Evolutionary conservation across 345 rosid genomes (phyloP), one percentile per base, ranked within the genome.

Genomic region (Pugionium dolabratum): DNA sequence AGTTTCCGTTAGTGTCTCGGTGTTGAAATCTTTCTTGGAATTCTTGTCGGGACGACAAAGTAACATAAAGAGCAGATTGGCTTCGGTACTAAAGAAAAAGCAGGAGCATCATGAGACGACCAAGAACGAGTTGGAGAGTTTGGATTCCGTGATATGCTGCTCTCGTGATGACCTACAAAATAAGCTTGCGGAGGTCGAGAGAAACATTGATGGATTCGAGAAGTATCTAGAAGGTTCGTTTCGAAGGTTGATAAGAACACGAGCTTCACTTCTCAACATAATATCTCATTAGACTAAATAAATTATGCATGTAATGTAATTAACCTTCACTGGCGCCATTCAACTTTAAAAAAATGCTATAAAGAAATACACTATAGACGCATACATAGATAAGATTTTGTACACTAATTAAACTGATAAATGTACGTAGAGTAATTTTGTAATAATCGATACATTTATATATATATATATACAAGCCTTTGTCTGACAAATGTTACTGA

Each of bases 191-290:
- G 80, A 71, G 7, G 47, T 85, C 60, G 95, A 82, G 64, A 37
- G 39, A 18, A 48, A 79, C 59, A 73, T 84, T 44, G 76, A 74
- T 58, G 76, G 73, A 27, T 64, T 87, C 26, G 96, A 87, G 66
- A 79, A 68, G 44, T 59, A 81, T 35, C 69, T 91, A 51, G 86
- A 89, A 66, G 41, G 79, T 27, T 50, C 83, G 54, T 83, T 83
- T 55, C 84, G 90, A 81, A 37, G 62, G 43, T 67, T 91, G 80
- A 75, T 85, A 4, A 84, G 82, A 73, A 62, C 89, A 62, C 80
- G 96, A 69, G 69, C 88, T 26, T 74, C 92, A 9, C 71, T 89
- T 59, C 75, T 87, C 75, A 91, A 85, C 75, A 83, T 87, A n/a
- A 61, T 83, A 60, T 89, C 90, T 53, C 83, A 74, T 40, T 88